Conservation (phyloP, 2,329 filamentous ascomycete genomes). For the Colletotrichum graminicola region DNA sequence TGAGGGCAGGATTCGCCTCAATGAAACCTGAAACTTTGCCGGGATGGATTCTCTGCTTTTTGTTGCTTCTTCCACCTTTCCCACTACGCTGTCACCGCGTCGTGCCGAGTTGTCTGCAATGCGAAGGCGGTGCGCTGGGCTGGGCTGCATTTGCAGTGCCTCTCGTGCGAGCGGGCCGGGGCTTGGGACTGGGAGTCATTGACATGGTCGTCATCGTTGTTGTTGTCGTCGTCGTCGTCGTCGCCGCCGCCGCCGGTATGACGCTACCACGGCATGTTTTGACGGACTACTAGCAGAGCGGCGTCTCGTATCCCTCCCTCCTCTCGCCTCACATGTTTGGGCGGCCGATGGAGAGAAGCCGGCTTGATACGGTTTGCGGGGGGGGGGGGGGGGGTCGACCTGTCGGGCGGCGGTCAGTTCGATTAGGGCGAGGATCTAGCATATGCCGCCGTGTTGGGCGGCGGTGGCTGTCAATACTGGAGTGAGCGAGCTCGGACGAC, state of each 20-base stretch:
- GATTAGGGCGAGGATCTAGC: conserved; percentile 26
- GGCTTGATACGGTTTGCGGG: conserved; percentile 20
- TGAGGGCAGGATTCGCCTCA: conserved; percentile 14
- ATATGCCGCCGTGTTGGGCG: neutral
- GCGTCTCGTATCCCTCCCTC: neutral
- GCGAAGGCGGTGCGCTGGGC: conserved; percentile 26
- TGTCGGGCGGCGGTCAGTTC: conserved; percentile 22
- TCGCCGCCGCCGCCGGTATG: neutral
- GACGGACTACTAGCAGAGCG: neutral
- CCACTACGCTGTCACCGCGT: conserved; percentile 8
- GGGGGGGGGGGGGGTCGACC: neutral
- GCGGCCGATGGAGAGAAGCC: neutral
- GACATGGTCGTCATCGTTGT: neutral
- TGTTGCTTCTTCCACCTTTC: neutral
- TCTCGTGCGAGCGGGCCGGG: neutral
- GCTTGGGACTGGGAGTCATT: neutral
- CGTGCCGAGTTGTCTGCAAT: conserved; percentile 28
- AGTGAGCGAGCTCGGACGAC: neutral
- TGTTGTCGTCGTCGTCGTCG: neutral
- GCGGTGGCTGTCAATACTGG: conserved; percentile 8
- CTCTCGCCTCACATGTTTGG: neutral
- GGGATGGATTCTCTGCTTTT: neutral
- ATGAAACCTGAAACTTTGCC: conserved; percentile 29
- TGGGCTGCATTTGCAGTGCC: conserved; percentile 15
- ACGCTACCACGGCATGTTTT: too few species aligned